Evolutionary conservation across 768 basidiomycete species (phyloP).

Genomic region (Mycena vulgaris): DNA sequence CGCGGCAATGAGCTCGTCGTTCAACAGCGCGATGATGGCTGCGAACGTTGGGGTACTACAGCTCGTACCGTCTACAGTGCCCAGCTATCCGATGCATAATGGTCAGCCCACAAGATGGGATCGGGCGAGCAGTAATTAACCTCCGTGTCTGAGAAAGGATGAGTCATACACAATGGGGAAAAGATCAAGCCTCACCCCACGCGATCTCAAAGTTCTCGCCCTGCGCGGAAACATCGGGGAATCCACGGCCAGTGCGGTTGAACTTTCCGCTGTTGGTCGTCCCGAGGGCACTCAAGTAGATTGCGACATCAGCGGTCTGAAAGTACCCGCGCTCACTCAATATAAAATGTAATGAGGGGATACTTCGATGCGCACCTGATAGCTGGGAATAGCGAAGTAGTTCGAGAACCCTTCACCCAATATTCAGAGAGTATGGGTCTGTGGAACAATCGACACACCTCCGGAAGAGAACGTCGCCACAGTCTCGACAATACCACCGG

Average conservation of each 20-base stretch:
- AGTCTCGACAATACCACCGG: constrained; percentile 56
- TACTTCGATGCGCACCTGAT: constrained; percentile 33
- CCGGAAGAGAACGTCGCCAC: constrained; percentile 64
- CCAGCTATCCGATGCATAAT: background rate
- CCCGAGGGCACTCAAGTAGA: constrained; percentile 41
- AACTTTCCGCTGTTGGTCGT: constrained; percentile 55
- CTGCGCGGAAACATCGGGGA: constrained; percentile 16
- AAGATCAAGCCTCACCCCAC: background rate
- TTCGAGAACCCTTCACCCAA: constrained; percentile 59
- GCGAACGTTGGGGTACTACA: constrained; percentile 23
- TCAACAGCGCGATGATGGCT: constrained; percentile 17
- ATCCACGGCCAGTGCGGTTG: constrained; percentile 46
- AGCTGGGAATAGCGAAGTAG: constrained; percentile 49
- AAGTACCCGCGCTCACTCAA: background rate
- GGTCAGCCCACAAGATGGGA: too few species aligned
- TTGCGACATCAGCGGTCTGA: constrained; percentile 36
- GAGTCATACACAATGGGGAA: background rate
- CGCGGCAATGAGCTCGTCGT: constrained; percentile 19
- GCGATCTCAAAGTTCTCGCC: constrained; percentile 27
- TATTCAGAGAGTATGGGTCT: background rate
- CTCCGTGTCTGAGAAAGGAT: background rate
- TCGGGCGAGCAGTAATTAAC: too few species aligned
- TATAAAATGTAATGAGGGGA: background rate
- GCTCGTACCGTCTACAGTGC: constrained; percentile 22
- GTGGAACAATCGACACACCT: constrained; percentile 39